phyloP scores from a whole-genome alignment of 1,284 basidiomycete species.

The Mycena citricolor region DNA sequence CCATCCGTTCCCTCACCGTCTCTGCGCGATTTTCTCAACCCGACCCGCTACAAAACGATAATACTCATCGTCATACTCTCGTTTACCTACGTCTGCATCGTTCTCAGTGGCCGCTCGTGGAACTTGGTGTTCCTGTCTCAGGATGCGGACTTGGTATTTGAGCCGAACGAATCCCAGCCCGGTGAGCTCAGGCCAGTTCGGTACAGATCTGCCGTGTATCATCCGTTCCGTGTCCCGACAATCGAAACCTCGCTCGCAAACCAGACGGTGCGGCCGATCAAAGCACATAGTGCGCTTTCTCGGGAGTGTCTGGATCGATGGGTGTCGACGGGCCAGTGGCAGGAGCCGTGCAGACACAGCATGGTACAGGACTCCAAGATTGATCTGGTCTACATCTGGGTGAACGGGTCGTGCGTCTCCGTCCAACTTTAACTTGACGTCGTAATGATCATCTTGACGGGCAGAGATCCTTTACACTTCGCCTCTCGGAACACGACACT shows the following conservation, averaged over 20 bases:
- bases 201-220: too few species aligned
- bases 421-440: background rate
- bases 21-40: too few species aligned
- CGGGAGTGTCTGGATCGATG: constrained; percentile 16
- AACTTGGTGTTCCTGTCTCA: too few species aligned
- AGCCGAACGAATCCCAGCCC: too few species aligned
- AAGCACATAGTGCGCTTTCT: constrained; percentile 13
- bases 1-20: too few species aligned
- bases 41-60: constrained; percentile 11
- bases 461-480: constrained; percentile 14
- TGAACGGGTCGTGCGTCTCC: constrained; percentile 21
- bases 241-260: constrained; percentile 4
- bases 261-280: constrained; percentile 13
- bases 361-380: constrained; percentile 18
- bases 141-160: too few species aligned
- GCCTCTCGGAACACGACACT: constrained; percentile 5
- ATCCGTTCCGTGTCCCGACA: constrained; percentile 10
- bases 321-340: constrained; percentile 17
- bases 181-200: too few species aligned
- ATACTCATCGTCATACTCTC: constrained; percentile 16
- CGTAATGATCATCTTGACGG: background rate
- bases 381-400: constrained; percentile 22
- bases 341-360: constrained; percentile 12
- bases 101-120: too few species aligned
- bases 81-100: too few species aligned